These are phyloP conservation scores for Circinella minor DNA, from an alignment of 371 early-diverging fungal species.

Conservation along the genomic window DNA sequence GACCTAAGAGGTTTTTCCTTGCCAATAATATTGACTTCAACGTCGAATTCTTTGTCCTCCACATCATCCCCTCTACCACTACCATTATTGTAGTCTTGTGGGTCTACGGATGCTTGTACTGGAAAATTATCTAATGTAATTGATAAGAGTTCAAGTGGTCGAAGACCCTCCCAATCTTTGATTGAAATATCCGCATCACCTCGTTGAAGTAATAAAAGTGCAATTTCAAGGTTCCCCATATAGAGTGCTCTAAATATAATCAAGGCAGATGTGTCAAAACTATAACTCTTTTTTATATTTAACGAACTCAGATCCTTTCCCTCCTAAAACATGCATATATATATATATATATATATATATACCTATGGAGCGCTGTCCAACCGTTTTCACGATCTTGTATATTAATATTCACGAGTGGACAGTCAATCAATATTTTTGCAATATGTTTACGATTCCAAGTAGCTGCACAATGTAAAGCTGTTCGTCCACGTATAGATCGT, in stretches of 20 bases:
- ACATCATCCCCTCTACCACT: neutral
- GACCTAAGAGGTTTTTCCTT: neutral
- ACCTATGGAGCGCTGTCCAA: conserved; percentile 77
- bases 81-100: conserved; percentile 3
- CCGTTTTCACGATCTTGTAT: conserved; percentile 70
- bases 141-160: conserved; percentile 36
- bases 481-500: conserved; percentile 49
- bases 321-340: no score
- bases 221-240: conserved; percentile 66
- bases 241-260: conserved; percentile 56
- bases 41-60: neutral
- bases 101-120: neutral
- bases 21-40: neutral
- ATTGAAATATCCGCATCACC: conserved; percentile 60
- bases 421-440: conserved; percentile 47
- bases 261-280: neutral
- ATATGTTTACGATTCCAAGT: conserved; percentile 49
- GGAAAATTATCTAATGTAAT: conserved; percentile 16
- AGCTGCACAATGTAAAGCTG: conserved; percentile 54
- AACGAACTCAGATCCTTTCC: no score
- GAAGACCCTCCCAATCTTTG: conserved; percentile 45
- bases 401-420: conserved; percentile 64
- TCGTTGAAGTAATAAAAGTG: conserved; percentile 54
- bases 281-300: neutral
- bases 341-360: conserved; percentile 7